Conservation (phyloP, 148 eudicot species). For the Vaccinium vitisidaea region DNA sequence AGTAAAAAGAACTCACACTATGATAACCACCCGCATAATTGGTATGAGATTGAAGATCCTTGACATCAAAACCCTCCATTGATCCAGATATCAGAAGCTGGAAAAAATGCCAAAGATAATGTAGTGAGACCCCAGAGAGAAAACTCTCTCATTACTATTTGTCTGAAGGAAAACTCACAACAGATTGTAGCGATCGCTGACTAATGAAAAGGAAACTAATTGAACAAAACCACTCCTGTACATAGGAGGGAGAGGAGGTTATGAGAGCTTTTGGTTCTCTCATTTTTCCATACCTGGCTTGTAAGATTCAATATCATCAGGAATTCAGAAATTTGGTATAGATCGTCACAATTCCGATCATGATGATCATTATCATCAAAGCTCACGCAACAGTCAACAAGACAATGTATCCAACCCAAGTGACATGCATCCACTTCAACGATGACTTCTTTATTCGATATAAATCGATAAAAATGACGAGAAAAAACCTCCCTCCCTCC, state of each 20-base stretch:
- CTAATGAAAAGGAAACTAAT: not conserved
- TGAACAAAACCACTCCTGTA: not conserved
- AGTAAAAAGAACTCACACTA: slow-evolving; percentile 44
- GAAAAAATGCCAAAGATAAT: slow-evolving; percentile 1
- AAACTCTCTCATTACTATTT: not conserved
- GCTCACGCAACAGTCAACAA: too few relatives aligned
- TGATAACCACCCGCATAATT: slow-evolving; percentile 94
- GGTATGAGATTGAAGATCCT: slow-evolving; percentile 69
- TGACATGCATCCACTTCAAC: not conserved
- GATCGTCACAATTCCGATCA: not conserved
- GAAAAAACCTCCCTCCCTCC: not conserved
- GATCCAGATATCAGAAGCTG: slow-evolving; percentile 94
- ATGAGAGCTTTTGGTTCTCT: slow-evolving; percentile 6
- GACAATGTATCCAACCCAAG: not conserved
- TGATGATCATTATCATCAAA: not conserved
- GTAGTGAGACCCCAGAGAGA: not conserved
- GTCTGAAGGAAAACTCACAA: not conserved
- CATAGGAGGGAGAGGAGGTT: not conserved
- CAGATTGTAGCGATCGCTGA: not conserved
- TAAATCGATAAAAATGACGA: not conserved
- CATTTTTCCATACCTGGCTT: not conserved
- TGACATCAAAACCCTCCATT: slow-evolving; percentile 78
- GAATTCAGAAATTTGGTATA: not conserved
- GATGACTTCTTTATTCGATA: not conserved
- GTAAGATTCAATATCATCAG: not conserved